phyloP scores from a whole-genome alignment of 768 basidiomycete genomes.

The Cystofilobasidium bisporidii region DNA sequence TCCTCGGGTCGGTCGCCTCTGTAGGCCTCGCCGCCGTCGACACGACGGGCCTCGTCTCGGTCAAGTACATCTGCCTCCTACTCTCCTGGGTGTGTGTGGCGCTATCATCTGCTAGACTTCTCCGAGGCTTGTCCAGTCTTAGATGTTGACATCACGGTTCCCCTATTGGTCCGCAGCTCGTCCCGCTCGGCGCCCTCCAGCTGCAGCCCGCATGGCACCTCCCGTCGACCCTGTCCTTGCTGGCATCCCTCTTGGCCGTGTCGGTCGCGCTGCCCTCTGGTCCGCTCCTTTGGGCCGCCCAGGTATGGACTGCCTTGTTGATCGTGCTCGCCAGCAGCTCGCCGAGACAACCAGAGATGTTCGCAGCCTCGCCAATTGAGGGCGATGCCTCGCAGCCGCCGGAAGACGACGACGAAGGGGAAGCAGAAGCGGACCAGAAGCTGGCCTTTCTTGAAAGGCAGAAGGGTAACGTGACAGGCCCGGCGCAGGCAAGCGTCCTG shows the following conservation, averaged over 20 bases:
- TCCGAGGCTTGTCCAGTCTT: no score
- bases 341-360: neutral
- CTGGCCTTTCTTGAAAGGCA: no score
- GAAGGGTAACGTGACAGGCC: neutral
- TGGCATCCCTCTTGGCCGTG: neutral
- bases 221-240: neutral
- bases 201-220: neutral
- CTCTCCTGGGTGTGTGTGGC: neutral
- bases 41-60: neutral
- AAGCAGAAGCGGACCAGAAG: neutral
- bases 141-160: neutral
- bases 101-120: no score
- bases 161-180: neutral
- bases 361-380: neutral
- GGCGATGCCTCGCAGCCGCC: neutral
- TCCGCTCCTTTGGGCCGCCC: neutral
- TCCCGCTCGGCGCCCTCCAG: neutral
- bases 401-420: neutral
- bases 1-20: neutral
- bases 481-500: neutral
- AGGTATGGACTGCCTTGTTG: neutral
- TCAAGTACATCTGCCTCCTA: neutral
- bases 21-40: no score
- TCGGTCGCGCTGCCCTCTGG: neutral
- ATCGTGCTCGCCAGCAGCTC: neutral